A percentile compares a stretch with the other conserved stretches of the same genome.
These are phyloP conservation scores for Sarocladiaceae sp. DNA, from an alignment of 2,329 filamentous ascomycete species.

Conservation along the genomic window DNA sequence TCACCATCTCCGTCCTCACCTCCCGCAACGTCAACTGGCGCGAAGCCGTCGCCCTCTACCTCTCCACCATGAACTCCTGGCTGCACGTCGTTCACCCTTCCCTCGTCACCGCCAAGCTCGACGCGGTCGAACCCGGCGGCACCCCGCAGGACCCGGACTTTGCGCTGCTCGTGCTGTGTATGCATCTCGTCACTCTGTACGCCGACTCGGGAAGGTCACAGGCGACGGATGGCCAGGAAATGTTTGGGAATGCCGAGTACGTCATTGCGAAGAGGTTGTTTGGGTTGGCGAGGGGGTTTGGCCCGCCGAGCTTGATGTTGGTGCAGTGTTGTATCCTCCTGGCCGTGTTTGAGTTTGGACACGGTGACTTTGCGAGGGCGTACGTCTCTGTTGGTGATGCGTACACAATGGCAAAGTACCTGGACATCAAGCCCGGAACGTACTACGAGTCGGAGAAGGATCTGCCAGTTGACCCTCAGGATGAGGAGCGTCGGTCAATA, in stretches of 20 bases:
- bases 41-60: conserved; percentile 30
- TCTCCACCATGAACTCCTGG: conserved; percentile 35
- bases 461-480: conserved; percentile 21
- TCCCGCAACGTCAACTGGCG: conserved; percentile 30
- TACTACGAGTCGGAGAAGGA: conserved; percentile 25
- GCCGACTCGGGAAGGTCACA: conserved; percentile 27
- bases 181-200: conserved; percentile 34
- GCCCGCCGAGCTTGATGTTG: conserved; percentile 30
- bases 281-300: conserved; percentile 27
- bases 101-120: conserved; percentile 28
- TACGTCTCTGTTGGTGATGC: conserved; percentile 37
- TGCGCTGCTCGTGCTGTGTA: conserved; percentile 35
- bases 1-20: conserved; percentile 32
- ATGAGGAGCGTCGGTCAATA: conserved; percentile 33
- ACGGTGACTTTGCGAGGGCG: conserved; percentile 33
- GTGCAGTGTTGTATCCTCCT: conserved; percentile 35
- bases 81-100: conserved; percentile 33
- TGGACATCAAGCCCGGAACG: conserved; percentile 31
- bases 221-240: conserved; percentile 26
- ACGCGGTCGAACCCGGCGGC: conserved; percentile 16
- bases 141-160: conserved; percentile 21
- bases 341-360: conserved; percentile 38
- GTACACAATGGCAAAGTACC: conserved; percentile 27
- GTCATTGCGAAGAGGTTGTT: conserved; percentile 31
- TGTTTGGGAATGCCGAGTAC: conserved; percentile 34